phyloP scores from a whole-genome alignment of 495 filamentous ascomycete species.

The Neurospora tetrasperma region DNA sequence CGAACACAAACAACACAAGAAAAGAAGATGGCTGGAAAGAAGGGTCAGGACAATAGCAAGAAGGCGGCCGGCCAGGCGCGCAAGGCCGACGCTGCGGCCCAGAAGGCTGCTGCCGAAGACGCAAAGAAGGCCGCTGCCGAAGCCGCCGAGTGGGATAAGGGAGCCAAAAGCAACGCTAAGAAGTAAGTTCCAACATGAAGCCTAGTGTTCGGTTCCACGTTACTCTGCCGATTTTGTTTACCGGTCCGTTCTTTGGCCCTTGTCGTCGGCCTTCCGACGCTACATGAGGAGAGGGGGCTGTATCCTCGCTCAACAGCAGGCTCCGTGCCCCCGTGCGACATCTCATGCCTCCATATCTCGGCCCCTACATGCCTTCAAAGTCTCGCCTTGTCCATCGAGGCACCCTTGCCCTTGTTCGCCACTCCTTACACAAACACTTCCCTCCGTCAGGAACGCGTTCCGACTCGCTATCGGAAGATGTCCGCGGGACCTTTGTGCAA shows the following conservation, averaged over 20 bases:
- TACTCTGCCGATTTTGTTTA: background rate
- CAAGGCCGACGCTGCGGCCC: constrained; percentile 79
- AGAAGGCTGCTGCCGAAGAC: constrained; percentile 62
- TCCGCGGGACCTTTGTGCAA: background rate
- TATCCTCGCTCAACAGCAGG: background rate
- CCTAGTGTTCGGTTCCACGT: constrained; percentile 1
- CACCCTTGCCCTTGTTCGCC: background rate
- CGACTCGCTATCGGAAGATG: background rate
- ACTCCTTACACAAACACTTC: background rate
- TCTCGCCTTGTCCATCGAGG: background rate
- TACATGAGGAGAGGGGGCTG: background rate
- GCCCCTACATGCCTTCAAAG: background rate
- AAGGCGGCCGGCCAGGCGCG: constrained; percentile 84
- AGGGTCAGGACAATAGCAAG: constrained; percentile 66
- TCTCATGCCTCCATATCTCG: background rate
- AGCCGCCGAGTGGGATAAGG: constrained; percentile 72
- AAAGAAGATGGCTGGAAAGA: constrained; percentile 63
- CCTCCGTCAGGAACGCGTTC: background rate
- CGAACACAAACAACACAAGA: constrained; percentile 24
- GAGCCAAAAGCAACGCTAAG: constrained; percentile 71
- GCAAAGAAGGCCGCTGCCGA: constrained; percentile 59
- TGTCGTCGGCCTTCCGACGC: background rate
- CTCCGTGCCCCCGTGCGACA: background rate
- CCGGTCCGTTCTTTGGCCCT: background rate
- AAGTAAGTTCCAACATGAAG: constrained; percentile 49